Conservation (phyloP, 2,329 filamentous ascomycete genomes). For the Ambrosiella xylebori region DNA sequence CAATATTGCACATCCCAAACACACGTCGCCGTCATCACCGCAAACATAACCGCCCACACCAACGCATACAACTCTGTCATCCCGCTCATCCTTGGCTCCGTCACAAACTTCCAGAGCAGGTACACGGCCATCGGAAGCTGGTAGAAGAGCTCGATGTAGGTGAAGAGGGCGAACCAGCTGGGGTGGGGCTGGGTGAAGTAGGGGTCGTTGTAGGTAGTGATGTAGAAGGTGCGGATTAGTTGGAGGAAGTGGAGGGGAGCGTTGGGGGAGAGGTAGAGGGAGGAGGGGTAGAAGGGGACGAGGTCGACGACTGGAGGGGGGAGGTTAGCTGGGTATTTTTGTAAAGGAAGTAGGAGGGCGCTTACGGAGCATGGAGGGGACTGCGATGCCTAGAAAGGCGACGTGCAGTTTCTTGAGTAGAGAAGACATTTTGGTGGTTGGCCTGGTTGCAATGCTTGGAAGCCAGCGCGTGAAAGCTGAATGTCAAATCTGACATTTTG, state of each 20-base stretch:
- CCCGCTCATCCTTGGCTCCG: slow-evolving; percentile 15
- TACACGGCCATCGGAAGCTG: slow-evolving; percentile 34
- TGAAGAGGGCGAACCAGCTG: slow-evolving; percentile 34
- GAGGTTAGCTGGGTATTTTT: background rate
- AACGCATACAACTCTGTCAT: slow-evolving; percentile 33
- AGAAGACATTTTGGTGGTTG: background rate
- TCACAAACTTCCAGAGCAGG: slow-evolving; percentile 26
- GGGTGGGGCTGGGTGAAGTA: slow-evolving; percentile 24
- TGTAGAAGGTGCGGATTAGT: slow-evolving; percentile 29
- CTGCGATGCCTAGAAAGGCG: slow-evolving; percentile 5
- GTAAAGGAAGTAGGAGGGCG: background rate
- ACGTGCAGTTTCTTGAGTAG: slow-evolving; percentile 1
- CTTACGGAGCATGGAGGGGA: slow-evolving; percentile 15
- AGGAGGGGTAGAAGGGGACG: slow-evolving; percentile 32
- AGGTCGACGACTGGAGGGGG: slow-evolving; percentile 32
- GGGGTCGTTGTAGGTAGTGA: slow-evolving; percentile 33
- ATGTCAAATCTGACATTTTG: too few species aligned
- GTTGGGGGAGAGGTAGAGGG: slow-evolving; percentile 25
- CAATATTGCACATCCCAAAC: slow-evolving; percentile 33
- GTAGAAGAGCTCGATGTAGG: slow-evolving; percentile 32
- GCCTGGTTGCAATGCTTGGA: too few species aligned
- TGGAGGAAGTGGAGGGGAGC: slow-evolving; percentile 32
- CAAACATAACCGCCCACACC: slow-evolving; percentile 33
- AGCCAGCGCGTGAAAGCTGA: too few species aligned
- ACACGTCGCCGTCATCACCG: slow-evolving; percentile 34